Evolutionary conservation across 805 yeast species (phyloP).

Genomic region (Yamadazyma laniorum): DNA sequence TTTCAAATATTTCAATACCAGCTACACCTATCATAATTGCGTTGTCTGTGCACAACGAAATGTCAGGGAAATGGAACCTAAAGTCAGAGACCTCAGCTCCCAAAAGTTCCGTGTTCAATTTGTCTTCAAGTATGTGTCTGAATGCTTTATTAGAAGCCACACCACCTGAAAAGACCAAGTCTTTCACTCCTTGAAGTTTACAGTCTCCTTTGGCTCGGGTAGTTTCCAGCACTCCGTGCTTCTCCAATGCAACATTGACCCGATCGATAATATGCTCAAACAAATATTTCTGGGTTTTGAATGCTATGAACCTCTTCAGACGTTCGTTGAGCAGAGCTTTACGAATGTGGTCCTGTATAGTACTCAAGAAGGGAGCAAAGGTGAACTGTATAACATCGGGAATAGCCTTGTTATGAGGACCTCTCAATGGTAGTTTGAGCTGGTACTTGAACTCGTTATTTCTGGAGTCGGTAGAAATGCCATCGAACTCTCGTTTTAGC

Average conservation of each 20-base stretch:
- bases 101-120: constrained; percentile 25
- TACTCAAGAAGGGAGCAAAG: constrained; percentile 72
- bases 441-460: constrained; percentile 25
- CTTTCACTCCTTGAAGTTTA: constrained; percentile 42
- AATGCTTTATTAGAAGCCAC: constrained; percentile 75
- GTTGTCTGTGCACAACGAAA: constrained; percentile 83
- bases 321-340: constrained; percentile 9
- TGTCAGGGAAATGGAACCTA: constrained; percentile 65
- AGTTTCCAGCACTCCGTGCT: constrained; percentile 24
- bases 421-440: constrained; percentile 31
- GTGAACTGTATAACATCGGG: constrained; percentile 50
- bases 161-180: constrained; percentile 88
- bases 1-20: constrained; percentile 81
- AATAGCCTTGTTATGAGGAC: constrained; percentile 26
- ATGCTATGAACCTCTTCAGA: constrained; percentile 50
- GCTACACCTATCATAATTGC: constrained; percentile 98
- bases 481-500: constrained; percentile 23
- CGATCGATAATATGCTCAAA: constrained; percentile 74
- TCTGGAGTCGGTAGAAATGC: constrained; percentile 19
- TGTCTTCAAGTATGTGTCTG: constrained; percentile 45
- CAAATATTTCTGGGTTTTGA: constrained; percentile 58
- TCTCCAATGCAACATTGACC: constrained; percentile 48
- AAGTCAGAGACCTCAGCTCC: constrained; percentile 11
- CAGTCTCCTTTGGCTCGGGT: constrained; percentile 25
- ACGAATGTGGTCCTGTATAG: constrained; percentile 36